Evolutionary conservation across 257 asterid species (phyloP), one percentile per base, ranked within the genome.

Genomic region (Cinchona pubescens): DNA sequence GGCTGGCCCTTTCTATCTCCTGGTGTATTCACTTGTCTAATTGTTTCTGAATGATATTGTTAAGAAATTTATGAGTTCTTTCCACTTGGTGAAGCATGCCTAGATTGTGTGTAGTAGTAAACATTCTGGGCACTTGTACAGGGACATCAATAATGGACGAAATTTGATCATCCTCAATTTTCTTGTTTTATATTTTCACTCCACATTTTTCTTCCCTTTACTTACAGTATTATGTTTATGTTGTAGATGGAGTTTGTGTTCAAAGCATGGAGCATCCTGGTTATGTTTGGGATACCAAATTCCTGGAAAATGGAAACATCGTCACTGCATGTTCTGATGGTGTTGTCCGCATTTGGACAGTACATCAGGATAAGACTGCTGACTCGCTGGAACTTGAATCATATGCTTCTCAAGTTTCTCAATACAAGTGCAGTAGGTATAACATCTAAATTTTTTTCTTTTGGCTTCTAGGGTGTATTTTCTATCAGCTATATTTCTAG

Each of bases 241-340:
- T 76, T 88, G 86, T 85, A 95, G 99, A 92, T 91, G 99, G 99
- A 73, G 86, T 81, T 76, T 95, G 99, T 85, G 83, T 92, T 71
- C 99, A 95, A 83, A 92, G 89, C 85, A 88, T 95, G 82, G 98
- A 91, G 80, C 99, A 95, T 79, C 99, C 98, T 79, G 98, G 99
- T 34, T 95, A 98, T 81, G 97, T 95, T 65, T 95, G 99, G 99
- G 99, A 95, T 85, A 88, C 89, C 83, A 95, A 95, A 74, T 92
- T 95, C 84, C 76, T 95, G 87, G 96, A 83, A 82, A 95, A 87
- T 83, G 97, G 98, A 1, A 91, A 95, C 82, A 86, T 95, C 76
- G 97, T 85, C 69, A 95, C 97, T 35, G 99, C 99, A 81, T 95
- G 98, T 83, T 95, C 99, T 77, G 99, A 92, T 83, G 96, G 99